Conservation (phyloP, 2,329 filamentous ascomycete species). For the Aspergillus ustus region DNA sequence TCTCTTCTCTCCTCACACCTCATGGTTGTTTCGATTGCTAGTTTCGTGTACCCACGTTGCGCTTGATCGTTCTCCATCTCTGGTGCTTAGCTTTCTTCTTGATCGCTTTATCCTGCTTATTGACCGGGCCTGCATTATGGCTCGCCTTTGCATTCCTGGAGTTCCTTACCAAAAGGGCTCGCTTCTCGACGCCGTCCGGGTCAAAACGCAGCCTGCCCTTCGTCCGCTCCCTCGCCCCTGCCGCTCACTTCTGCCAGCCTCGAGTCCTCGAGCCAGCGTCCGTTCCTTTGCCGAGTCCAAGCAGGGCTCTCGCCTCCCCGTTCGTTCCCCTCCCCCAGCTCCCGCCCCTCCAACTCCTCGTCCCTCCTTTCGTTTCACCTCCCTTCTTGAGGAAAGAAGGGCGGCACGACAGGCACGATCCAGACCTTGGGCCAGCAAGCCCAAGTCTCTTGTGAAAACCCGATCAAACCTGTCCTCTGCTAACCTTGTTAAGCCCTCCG, state of each 20-base stretch:
- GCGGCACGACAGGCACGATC: conserved; percentile 20
- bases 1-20: conserved; percentile 17
- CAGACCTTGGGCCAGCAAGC: conserved; percentile 17
- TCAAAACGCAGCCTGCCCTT: conserved; percentile 18
- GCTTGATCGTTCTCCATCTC: conserved; percentile 22
- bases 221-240: conserved; percentile 13
- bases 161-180: conserved; percentile 10
- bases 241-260: conserved; percentile 18
- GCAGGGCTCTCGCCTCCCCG: conserved; percentile 24
- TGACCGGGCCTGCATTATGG: conserved; percentile 25
- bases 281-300: conserved; percentile 19
- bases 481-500: conserved; percentile 1
- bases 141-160: conserved; percentile 27
- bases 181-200: conserved; percentile 7
- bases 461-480: conserved; percentile 17
- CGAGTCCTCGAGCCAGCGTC: conserved; percentile 16
- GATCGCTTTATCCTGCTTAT: conserved; percentile 17
- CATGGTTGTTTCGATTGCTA: conserved; percentile 14
- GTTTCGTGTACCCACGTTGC: conserved; percentile 15
- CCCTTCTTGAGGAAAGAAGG: conserved; percentile 21
- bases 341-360: neutral
- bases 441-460: conserved; percentile 10
- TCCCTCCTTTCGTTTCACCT: conserved; percentile 7
- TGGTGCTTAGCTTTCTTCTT: conserved; percentile 16
- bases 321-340: conserved; percentile 17